Evolutionary conservation across 2,329 filamentous ascomycete genomes (phyloP).

Genomic region (Colletotrichum ledebouriae): DNA sequence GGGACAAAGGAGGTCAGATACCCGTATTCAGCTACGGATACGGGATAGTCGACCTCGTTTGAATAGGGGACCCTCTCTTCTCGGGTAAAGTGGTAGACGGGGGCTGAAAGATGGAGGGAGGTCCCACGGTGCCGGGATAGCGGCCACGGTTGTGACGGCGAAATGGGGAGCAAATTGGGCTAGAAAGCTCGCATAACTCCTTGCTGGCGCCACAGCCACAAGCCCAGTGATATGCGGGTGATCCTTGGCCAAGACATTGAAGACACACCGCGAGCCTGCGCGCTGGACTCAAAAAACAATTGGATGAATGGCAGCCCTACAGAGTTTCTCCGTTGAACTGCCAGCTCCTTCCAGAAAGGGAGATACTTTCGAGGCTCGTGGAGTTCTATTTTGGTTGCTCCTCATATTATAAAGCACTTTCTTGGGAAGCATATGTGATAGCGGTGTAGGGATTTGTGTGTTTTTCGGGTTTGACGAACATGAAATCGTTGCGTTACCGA

Average conservation of each 20-base stretch:
- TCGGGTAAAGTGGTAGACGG: conserved; percentile 33
- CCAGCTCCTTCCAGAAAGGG: neutral
- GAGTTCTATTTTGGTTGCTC: neutral
- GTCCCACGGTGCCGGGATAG: conserved; percentile 37
- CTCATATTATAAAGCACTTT: neutral
- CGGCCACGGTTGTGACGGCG: conserved; percentile 19
- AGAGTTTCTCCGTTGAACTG: conserved; percentile 7
- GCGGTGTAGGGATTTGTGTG: too few species aligned
- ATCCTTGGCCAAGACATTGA: conserved; percentile 31
- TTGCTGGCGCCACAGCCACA: conserved; percentile 39
- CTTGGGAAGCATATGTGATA: neutral
- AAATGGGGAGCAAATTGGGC: conserved; percentile 14
- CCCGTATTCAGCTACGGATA: neutral
- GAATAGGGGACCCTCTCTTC: conserved; percentile 36
- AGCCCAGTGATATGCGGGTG: neutral
- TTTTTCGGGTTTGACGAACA: too few species aligned
- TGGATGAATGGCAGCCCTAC: conserved; percentile 21
- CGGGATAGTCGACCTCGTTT: conserved; percentile 29
- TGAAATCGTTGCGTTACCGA: too few species aligned
- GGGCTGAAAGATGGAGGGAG: conserved; percentile 32
- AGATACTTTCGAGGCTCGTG: neutral
- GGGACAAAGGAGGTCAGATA: conserved; percentile 38
- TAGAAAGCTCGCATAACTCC: conserved; percentile 26
- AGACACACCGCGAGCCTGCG: conserved; percentile 14
- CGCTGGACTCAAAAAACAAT: neutral